Percentiles rank a stretch among this genome's conserved stretches.
Evolutionary conservation across 352 stramenopile genomes (phyloP).

Genomic region (Peronospora farinosa): DNA sequence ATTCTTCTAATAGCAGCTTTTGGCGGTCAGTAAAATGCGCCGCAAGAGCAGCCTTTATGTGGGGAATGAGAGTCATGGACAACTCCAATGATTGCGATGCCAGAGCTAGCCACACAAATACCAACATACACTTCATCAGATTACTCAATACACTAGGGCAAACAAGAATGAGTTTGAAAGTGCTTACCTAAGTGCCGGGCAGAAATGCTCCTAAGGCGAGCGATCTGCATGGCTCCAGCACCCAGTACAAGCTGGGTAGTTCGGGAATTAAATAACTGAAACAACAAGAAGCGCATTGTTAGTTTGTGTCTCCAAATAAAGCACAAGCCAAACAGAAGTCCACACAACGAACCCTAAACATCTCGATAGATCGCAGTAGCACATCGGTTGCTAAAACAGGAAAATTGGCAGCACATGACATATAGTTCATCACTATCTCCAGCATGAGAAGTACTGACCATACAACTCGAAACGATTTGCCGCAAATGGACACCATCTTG

Average conservation of each 20-base stretch:
- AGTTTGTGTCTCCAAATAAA: background rate
- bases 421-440: conserved; percentile 94
- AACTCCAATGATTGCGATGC: conserved; percentile 94
- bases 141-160: background rate
- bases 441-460: conserved; percentile 94
- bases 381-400: conserved; percentile 91
- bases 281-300: conserved; percentile 17
- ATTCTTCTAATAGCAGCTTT: conserved; percentile 92
- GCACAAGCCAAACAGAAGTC: background rate
- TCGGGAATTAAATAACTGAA: conserved; percentile 92
- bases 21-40: conserved; percentile 92
- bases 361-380: conserved; percentile 90
- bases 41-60: conserved; percentile 93
- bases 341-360: conserved; percentile 57
- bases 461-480: conserved; percentile 91
- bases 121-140: conserved; percentile 2
- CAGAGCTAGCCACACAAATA: conserved; percentile 50
- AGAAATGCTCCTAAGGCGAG: conserved; percentile 95
- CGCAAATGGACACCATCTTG: conserved; percentile 87
- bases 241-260: conserved; percentile 95
- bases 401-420: conserved; percentile 91
- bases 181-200: conserved; percentile 87
- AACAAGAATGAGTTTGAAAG: background rate
- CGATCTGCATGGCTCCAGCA: conserved; percentile 93
- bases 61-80: conserved; percentile 90